These are phyloP conservation scores for Betula pendula DNA, from an alignment of 306 rosid genomes.

Conservation along the genomic window DNA sequence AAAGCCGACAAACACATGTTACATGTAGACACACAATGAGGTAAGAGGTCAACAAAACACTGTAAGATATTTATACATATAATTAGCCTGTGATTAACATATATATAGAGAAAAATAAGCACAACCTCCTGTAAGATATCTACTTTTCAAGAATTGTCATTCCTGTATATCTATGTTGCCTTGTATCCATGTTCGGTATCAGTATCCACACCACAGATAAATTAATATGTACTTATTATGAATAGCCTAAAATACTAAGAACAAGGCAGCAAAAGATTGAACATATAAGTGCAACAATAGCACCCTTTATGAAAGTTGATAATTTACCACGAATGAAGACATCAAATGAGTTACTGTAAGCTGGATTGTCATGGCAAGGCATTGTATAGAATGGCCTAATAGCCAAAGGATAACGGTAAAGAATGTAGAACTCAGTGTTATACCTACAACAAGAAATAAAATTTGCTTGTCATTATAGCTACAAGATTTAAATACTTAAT, in stretches of 20 bases:
- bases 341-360: constrained; percentile 87
- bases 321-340: constrained; percentile 89
- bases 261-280: neutral
- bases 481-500: neutral
- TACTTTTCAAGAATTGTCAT: neutral
- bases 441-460: constrained; percentile 48
- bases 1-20: neutral
- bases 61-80: no score
- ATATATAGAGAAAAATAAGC: no score
- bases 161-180: neutral
- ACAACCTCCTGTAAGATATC: neutral
- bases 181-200: neutral
- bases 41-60: neutral
- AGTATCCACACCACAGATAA: neutral
- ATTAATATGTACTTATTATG: neutral
- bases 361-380: constrained; percentile 82
- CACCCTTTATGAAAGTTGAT: constrained; percentile 6
- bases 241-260: neutral
- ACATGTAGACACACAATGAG: neutral
- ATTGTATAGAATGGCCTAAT: constrained; percentile 93
- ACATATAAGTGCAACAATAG: neutral
- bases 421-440: constrained; percentile 90
- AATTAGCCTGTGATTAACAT: neutral
- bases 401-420: constrained; percentile 83
- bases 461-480: constrained; percentile 5